Conservation (phyloP, 345 rosid genomes). For the Citrus medica region DNA sequence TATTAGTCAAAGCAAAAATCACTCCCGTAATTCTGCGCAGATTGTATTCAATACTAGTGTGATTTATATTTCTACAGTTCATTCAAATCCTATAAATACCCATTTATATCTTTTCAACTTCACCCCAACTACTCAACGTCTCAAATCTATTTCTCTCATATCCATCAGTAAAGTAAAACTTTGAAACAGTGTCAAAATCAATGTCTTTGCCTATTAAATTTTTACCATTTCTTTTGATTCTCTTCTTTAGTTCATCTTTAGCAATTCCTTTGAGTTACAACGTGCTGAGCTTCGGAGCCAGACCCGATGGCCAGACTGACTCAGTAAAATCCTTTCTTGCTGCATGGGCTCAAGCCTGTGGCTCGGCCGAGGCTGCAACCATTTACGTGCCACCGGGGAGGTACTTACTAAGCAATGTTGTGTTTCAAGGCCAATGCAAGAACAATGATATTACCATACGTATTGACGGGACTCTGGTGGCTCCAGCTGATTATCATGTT, state of each 20-base stretch:
- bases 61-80: no score
- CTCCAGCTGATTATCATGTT: slow-evolving; percentile 48
- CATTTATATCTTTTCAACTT: not conserved
- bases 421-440: slow-evolving; percentile 62
- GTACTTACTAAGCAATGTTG: slow-evolving; percentile 35
- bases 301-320: slow-evolving; percentile 47
- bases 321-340: slow-evolving; percentile 48
- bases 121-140: not conserved
- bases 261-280: slow-evolving; percentile 31
- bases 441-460: slow-evolving; percentile 36
- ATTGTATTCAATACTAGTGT: not conserved
- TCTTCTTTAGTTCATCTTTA: slow-evolving; percentile 2
- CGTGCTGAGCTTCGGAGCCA: slow-evolving; percentile 52
- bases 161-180: not conserved
- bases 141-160: not conserved
- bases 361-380: slow-evolving; percentile 40
- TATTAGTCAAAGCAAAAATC: no score
- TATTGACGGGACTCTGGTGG: slow-evolving; percentile 64
- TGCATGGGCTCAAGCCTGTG: slow-evolving; percentile 60
- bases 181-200: slow-evolving; percentile 22
- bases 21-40: not conserved
- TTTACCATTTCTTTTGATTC: slow-evolving; percentile 1
- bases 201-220: not conserved
- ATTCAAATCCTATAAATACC: not conserved
- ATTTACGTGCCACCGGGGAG: slow-evolving; percentile 54